Base-by-base conservation (phyloP, 306 rosid species). In the Psophocarpus tetragonolobus region DNA sequence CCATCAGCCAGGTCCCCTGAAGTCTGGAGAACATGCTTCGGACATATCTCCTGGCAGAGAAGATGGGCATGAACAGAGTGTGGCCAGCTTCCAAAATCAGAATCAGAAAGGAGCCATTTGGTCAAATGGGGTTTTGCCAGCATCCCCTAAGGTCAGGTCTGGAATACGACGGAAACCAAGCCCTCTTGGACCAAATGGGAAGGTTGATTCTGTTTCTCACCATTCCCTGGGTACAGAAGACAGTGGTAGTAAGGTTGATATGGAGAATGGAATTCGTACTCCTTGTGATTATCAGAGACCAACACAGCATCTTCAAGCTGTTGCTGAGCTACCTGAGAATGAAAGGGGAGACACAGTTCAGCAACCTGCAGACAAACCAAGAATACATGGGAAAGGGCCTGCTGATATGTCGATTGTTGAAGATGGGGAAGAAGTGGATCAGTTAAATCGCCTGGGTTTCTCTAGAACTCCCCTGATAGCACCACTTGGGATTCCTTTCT, bases 151-250 rank as follows among this genome's bases (percentile, higher is more conserved):
- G 90, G 85, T 87, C 32, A 80, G 98, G 80, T 80, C 94, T 11
- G 88, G 74, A 21, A 79, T 87, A 53, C 97, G 92, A 15, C 87
- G 96, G 76, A 96, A 86, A 73, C 96, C 94, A 65, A 96, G 99
- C 81, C 97, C 94, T 39, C 98, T 92, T 76, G 99, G 99, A 73
- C 98, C 93, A 47, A 96, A 92, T 86, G 98, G 97, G 83, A 92
- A 91, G 88, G 86, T 84, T 10, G 92, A 93, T 38, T 83, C 76
- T 79, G 67, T 84, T 77, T 71, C 84, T 51, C 90, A 87, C 72
- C 89, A 82, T 63, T 84, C 89, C 56, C 77, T 60, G 4, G 88
- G 92, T 61, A 56, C 83, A 7, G 97, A 96, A 56, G 99, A 91
- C 74, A 77, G 80, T 84, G 83, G 85, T 15, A 53, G 85, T 77